Base-by-base conservation (phyloP, 768 basidiomycete species). In the Gloeostereum incarnatum region DNA sequence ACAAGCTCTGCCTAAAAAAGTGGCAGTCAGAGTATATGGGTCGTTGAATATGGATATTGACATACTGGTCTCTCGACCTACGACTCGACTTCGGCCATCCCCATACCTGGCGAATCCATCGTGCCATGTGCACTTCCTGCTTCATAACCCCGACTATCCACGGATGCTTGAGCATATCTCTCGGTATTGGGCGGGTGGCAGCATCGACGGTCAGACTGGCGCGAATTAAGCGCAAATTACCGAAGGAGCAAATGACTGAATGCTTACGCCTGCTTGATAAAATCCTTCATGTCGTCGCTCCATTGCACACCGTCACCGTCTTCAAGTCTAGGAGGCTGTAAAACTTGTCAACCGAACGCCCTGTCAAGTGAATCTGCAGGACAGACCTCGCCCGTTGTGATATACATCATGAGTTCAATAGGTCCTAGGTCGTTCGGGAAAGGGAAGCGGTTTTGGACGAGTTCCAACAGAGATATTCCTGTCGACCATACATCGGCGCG, bases 401-500 rank as follows among this genome's bases (percentile, higher is more conserved):
- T 92, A 53, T 90, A 78, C 60, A 89, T 82, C 65, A 97, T 78
- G 38, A 97, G 67, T 54, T 97, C 94, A 56, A 98, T 94, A n/a
- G 89, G 80, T 4, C 88, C 80, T 20, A 96, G 68, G 53, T 96
- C 90, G 25, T 73, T 78, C 2, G 92, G 86, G 65, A 96, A 98
- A 7, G 96, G 96, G 68, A 96, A 97, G 29, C 85, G 78, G 51
- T 94, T 96, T 52, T 88, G 77, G 4, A 93, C 86, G 17, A 99
- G 75, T 61, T 98, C 96, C 48, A 98, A 72, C 23, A 99, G 70
- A 0, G 92, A 87, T 31, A 99, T 83, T 17, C 94, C 96, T 10
- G 91, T 84, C 1, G 93, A 97, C 96, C 96, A 99, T 17, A 99
- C 93, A 56, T 99, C 93, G 25, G 93, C 89, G 41, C 89, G 80